Evolutionary conservation across 768 basidiomycete species (phyloP).

Genomic region (Amanita molliuscula): DNA sequence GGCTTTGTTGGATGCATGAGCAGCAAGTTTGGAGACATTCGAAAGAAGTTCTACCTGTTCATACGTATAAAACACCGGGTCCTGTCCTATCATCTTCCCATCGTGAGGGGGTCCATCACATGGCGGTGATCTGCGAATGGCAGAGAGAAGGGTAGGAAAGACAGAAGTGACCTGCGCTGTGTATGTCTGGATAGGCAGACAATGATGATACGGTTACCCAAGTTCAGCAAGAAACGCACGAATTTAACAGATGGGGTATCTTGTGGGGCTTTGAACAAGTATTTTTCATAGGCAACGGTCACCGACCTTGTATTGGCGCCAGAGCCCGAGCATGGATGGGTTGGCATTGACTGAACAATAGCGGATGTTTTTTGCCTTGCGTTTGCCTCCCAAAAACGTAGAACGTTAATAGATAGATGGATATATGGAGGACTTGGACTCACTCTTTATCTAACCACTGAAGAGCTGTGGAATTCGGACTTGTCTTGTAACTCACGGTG

Average conservation of each 20-base stretch:
- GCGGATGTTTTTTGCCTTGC: slow-evolving; percentile 75
- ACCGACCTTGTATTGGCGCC: slow-evolving; percentile 65
- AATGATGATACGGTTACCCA: neutral
- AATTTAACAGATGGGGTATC: slow-evolving; percentile 87
- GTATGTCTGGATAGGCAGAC: slow-evolving; percentile 49
- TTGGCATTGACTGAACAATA: slow-evolving; percentile 89
- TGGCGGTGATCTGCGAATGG: slow-evolving; percentile 68
- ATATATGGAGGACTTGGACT: slow-evolving; percentile 11
- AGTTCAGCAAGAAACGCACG: slow-evolving; percentile 26
- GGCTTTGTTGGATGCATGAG: slow-evolving; percentile 34
- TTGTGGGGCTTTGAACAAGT: slow-evolving; percentile 13
- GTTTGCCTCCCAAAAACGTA: slow-evolving; percentile 48
- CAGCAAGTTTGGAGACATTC: neutral
- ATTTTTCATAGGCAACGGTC: neutral
- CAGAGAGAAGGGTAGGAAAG: slow-evolving; percentile 84
- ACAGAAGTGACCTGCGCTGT: slow-evolving; percentile 65
- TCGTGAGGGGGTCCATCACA: slow-evolving; percentile 59
- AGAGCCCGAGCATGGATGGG: slow-evolving; percentile 82
- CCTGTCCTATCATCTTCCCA: slow-evolving; percentile 66
- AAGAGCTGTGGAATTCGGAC: slow-evolving; percentile 61
- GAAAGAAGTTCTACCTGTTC: slow-evolving; percentile 42
- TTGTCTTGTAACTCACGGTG: slow-evolving; percentile 61
- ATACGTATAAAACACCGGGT: slow-evolving; percentile 66
- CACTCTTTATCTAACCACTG: slow-evolving; percentile 85
- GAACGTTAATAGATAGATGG: neutral